phyloP scores from a whole-genome alignment of 257 asterid genomes.

The Avicennia marina region DNA sequence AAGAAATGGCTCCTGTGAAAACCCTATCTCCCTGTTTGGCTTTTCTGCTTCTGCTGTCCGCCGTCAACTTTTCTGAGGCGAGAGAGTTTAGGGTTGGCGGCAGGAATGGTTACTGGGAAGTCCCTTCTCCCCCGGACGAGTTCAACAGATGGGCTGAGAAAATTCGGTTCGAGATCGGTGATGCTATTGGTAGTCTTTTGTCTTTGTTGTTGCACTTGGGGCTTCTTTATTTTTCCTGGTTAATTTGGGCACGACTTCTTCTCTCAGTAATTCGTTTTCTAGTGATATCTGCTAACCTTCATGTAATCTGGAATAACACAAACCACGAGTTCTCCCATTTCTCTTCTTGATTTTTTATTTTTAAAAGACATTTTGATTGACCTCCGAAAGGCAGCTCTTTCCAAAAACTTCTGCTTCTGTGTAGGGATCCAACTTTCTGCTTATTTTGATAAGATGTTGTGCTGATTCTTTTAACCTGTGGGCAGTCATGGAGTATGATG shows the following conservation, averaged over 20 bases:
- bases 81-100: slow-evolving; percentile 34
- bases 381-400: too few species aligned
- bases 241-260: too few species aligned
- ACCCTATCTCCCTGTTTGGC: slow-evolving; percentile 19
- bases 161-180: slow-evolving; percentile 50
- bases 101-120: slow-evolving; percentile 33
- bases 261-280: too few species aligned
- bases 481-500: slow-evolving; percentile 50
- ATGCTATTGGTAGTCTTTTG: slow-evolving; percentile 40
- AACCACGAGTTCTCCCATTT: too few species aligned
- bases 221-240: too few species aligned
- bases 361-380: too few species aligned
- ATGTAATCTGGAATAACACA: too few species aligned
- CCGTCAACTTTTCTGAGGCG: slow-evolving; percentile 29
- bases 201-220: not conserved
- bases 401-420: not conserved
- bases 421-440: not conserved
- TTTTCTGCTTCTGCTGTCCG: slow-evolving; percentile 14
- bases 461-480: too few species aligned
- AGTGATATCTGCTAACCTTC: too few species aligned
- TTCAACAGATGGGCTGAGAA: slow-evolving; percentile 46
- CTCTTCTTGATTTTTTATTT: too few species aligned
- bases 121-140: slow-evolving; percentile 48
- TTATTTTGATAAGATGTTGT: too few species aligned
- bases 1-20: slow-evolving; percentile 34